Evolutionary conservation across 352 stramenopile genomes (phyloP).

Genomic region (Pythium plurisporium): DNA sequence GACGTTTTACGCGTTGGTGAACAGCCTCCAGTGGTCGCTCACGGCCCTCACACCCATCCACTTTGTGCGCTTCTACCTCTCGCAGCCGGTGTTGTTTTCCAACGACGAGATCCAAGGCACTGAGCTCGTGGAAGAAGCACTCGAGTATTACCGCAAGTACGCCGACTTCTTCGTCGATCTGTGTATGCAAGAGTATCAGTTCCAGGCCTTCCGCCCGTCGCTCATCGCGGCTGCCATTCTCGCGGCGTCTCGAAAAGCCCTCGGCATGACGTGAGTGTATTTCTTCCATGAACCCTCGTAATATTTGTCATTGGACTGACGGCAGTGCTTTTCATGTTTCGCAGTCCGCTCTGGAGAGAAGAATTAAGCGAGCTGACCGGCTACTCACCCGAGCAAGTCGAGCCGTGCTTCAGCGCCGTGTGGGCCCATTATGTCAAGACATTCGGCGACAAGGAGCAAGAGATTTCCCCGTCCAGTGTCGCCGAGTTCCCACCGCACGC

Average conservation of each 20-base stretch:
- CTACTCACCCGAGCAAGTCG: conserved; percentile 75
- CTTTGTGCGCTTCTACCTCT: conserved; percentile 79
- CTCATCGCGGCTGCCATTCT: conserved; percentile 74
- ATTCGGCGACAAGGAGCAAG: conserved; percentile 67
- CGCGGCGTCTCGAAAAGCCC: conserved; percentile 65
- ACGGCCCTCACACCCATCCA: conserved; percentile 70
- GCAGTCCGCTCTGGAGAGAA: conserved; percentile 76
- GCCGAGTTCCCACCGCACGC: conserved; percentile 30
- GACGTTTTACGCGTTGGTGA: background rate
- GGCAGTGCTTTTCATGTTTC: no score
- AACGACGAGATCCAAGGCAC: conserved; percentile 73
- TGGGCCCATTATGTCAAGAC: conserved; percentile 77
- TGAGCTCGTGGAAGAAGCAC: conserved; percentile 68
- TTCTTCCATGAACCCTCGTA: no score
- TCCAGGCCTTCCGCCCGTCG: conserved; percentile 80
- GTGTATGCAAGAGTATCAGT: conserved; percentile 81
- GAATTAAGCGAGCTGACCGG: conserved; percentile 76
- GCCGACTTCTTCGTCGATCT: conserved; percentile 84
- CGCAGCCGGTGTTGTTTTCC: conserved; percentile 70
- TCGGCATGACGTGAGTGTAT: conserved; percentile 54
- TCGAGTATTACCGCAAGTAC: conserved; percentile 81
- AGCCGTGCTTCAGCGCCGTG: conserved; percentile 79
- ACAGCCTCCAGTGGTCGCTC: conserved; percentile 69
- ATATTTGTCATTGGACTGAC: background rate
- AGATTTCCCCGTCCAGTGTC: conserved; percentile 73